Evolutionary conservation across 2,329 filamentous ascomycete species (phyloP).

Genomic region (Exophiala mesophila): DNA sequence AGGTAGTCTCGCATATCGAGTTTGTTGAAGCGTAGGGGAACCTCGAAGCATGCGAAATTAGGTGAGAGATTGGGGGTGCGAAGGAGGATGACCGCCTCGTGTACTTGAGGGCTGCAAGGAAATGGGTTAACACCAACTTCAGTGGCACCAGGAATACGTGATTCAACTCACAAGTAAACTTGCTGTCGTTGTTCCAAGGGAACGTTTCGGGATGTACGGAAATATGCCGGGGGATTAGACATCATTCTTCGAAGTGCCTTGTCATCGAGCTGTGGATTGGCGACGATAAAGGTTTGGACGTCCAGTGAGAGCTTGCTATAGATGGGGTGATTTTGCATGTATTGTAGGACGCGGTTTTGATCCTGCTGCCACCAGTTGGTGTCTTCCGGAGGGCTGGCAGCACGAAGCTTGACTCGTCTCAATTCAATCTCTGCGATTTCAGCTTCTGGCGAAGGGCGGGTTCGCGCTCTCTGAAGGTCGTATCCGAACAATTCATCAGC

Average conservation of each 20-base stretch:
- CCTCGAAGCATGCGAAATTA: conserved; percentile 81
- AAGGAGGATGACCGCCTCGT: conserved; percentile 74
- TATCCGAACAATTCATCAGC: no score
- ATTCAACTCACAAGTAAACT: conserved; percentile 47
- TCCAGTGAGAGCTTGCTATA: conserved; percentile 14
- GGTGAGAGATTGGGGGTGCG: conserved; percentile 67
- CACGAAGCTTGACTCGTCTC: not conserved
- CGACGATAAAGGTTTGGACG: conserved; percentile 16
- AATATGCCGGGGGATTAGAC: conserved; percentile 22
- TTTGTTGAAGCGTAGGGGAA: conserved; percentile 90
- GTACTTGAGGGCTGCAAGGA: conserved; percentile 56
- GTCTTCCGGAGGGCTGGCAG: not conserved
- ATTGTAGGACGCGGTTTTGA: conserved; percentile 20
- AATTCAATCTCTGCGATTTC: not conserved
- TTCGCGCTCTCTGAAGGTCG: no score
- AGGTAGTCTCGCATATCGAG: conserved; percentile 95
- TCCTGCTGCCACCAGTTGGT: conserved; percentile 23
- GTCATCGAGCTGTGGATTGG: conserved; percentile 2
- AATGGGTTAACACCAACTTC: conserved; percentile 2
- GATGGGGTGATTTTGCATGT: conserved; percentile 19
- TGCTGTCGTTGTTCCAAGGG: conserved; percentile 34
- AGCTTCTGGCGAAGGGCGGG: no score
- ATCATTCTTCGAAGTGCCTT: conserved; percentile 15
- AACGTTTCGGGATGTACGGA: conserved; percentile 26
- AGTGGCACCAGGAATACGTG: conserved; percentile 4